Conservation (phyloP, 2,329 filamentous ascomycete genomes). For the Aspergillus glaucus region DNA sequence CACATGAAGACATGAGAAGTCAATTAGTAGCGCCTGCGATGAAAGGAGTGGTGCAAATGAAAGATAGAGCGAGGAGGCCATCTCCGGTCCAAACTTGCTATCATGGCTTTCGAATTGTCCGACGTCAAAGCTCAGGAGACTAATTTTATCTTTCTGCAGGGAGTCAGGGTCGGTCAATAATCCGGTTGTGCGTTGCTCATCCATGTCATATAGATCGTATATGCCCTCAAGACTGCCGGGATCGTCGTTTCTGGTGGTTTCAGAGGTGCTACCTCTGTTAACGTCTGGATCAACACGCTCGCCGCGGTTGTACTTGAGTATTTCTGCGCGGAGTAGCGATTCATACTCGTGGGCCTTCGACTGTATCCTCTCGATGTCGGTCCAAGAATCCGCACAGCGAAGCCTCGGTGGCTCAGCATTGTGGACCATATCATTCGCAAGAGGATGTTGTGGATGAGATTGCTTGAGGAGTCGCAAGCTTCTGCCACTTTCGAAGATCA, state of each 20-base stretch:
- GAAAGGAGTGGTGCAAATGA: conserved; percentile 70
- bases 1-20: conserved; percentile 66
- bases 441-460: conserved; percentile 65
- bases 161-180: conserved; percentile 18
- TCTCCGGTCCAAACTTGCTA: conserved; percentile 31
- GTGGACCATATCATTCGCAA: conserved; percentile 49
- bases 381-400: conserved; percentile 67
- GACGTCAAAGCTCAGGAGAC: conserved; percentile 21
- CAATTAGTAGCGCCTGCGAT: conserved; percentile 70
- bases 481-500: conserved; percentile 72
- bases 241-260: background rate
- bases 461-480: conserved; percentile 66
- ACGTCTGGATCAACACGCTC: conserved; percentile 19
- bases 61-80: conserved; percentile 53
- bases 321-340: conserved; percentile 29
- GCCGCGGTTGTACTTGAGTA: conserved; percentile 30
- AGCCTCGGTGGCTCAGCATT: conserved; percentile 51
- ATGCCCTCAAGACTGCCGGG: conserved; percentile 12
- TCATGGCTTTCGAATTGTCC: conserved; percentile 7
- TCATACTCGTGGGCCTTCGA: conserved; percentile 47
- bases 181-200: conserved; percentile 18
- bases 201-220: conserved; percentile 33
- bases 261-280: background rate
- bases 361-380: conserved; percentile 60
- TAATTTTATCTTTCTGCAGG: conserved; percentile 24